Conservation (phyloP, 139 green algal genomes). For the Chlorella sp. region DNA sequence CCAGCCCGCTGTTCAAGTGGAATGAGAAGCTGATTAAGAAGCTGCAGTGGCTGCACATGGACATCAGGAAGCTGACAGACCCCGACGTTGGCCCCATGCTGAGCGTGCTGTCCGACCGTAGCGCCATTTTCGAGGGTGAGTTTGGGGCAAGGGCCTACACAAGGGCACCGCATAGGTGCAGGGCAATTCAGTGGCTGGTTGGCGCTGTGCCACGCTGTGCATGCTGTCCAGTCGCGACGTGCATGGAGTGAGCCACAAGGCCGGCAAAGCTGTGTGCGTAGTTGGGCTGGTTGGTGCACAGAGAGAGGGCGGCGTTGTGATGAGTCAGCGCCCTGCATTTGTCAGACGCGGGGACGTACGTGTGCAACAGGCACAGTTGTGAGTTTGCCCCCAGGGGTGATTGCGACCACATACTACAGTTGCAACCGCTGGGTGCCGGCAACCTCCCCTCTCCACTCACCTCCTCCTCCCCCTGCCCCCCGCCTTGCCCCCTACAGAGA, state of each 20-base stretch:
- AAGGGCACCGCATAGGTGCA: too few species aligned
- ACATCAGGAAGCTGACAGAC: background rate
- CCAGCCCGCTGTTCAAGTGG: constrained; percentile 20
- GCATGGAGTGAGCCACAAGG: too few species aligned
- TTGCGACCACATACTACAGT: too few species aligned
- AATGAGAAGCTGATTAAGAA: constrained; percentile 15
- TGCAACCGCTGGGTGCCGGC: background rate
- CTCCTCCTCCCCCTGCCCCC: background rate
- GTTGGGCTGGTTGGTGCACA: too few species aligned
- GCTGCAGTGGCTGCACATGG: constrained; percentile 29
- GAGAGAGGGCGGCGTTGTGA: too few species aligned
- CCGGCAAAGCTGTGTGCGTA: too few species aligned
- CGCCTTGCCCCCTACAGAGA: background rate
- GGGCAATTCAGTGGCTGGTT: too few species aligned
- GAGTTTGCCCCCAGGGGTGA: too few species aligned
- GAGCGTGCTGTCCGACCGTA: constrained; percentile 32
- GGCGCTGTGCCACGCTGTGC: background rate
- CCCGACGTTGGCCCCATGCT: constrained; percentile 8
- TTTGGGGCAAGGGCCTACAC: too few species aligned
- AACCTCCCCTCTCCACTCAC: background rate
- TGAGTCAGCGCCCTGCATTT: too few species aligned
- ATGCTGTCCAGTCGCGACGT: background rate
- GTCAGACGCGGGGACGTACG: too few species aligned
- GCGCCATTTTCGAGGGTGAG: constrained; percentile 27
- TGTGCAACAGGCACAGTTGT: too few species aligned